Evolutionary conservation across 495 filamentous ascomycete species (phyloP), one percentile per base, ranked within the genome.

Genomic region (Aspergillus carlsbadensis): DNA sequence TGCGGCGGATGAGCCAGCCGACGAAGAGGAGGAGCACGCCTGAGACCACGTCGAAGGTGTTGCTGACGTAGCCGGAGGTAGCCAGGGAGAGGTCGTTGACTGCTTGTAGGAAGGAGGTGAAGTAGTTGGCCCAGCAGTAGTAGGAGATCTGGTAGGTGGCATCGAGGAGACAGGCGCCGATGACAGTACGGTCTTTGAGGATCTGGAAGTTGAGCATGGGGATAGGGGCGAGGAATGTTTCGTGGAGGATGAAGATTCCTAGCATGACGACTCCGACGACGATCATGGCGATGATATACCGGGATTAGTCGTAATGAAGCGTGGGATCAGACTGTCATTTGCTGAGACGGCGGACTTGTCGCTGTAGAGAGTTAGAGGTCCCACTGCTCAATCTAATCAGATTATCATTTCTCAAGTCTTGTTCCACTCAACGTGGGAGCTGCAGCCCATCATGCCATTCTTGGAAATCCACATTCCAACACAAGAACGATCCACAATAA

Each of bases 41-140:
- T 6, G 79, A 76, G 47, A 76, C 77, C 14, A 83, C 66, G 61
- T 65, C 70, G 69, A 78, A 80, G 58, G 69, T 73, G 53, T 81
- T 81, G 6, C 63, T 71, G 56, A 86, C 70, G 54, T 82, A 82
- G 5, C 79, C 78, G 3, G 87, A 74, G 5, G 84, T 41, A 3
- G 73, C 71, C 53, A 86, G 53, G 59, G 43, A 76, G 10, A 84
- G 70, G 22, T 76, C 68, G 58, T 86, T 78, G 42, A 91, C 88
- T 2, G 89, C 88, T 72, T 89, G 87, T 4, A 93, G 74, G 71
- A 84, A 91, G n/a, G 85, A 89, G 26, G 70, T 73, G 69, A 89
- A 89, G 69, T 83, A 86, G 49, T 65, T 68, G 65, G 82, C 76
- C 82, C 70, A 81, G 83, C 62, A 53, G 77, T 68, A 72, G 58